Conservation (phyloP, 495 filamentous ascomycete genomes). For the Penicillium cataractarum region DNA sequence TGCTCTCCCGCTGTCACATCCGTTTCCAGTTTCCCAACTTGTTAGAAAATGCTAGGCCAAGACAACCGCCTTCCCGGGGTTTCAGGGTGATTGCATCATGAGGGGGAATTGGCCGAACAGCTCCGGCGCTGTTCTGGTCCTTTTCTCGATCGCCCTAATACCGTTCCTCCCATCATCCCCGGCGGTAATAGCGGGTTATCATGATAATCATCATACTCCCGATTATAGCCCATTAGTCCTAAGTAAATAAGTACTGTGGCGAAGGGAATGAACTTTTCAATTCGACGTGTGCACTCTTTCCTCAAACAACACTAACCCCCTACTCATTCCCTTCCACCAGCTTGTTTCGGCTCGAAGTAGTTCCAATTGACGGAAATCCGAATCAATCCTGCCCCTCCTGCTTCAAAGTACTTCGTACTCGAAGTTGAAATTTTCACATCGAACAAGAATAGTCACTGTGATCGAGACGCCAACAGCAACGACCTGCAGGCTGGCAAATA, state of each 20-base stretch:
- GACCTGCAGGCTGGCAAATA: neutral
- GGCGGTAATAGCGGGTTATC: conserved; percentile 19
- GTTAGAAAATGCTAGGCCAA: conserved; percentile 8
- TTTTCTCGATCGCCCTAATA: conserved; percentile 10
- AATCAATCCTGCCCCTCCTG: neutral
- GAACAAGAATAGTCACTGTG: neutral
- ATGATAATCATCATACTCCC: neutral
- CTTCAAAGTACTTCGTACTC: neutral
- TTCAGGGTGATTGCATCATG: conserved; percentile 33
- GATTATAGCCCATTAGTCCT: too few relatives aligned
- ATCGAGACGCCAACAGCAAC: neutral
- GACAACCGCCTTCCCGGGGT: conserved; percentile 23
- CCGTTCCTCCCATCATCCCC: neutral
- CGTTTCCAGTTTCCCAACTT: neutral
- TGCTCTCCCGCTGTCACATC: conserved; percentile 30
- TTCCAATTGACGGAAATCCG: neutral
- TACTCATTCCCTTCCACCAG: neutral
- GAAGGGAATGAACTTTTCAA: neutral
- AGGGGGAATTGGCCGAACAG: conserved; percentile 19
- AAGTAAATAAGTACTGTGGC: too few relatives aligned
- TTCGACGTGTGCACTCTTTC: neutral
- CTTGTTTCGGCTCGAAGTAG: neutral
- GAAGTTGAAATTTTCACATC: neutral
- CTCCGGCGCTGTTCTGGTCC: conserved; percentile 15
- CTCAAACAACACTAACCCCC: neutral